phyloP scores from a whole-genome alignment of 1,284 basidiomycete species.

The Filobasidium uniguttulatum region DNA sequence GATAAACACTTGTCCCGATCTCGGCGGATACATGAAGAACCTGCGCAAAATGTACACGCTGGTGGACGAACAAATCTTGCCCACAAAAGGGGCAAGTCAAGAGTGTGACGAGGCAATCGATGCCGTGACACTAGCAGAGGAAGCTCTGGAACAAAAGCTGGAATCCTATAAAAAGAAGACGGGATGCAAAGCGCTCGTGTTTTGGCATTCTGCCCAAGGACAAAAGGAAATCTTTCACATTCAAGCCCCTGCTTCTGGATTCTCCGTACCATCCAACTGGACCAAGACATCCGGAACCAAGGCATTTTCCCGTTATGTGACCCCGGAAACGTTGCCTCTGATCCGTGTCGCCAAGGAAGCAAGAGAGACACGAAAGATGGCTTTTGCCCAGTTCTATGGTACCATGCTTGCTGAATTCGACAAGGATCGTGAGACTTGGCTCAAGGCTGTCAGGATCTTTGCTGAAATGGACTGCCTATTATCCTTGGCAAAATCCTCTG shows the following conservation, averaged over 20 bases:
- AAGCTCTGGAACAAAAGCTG: conserved; percentile 52
- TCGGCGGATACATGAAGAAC: conserved; percentile 48
- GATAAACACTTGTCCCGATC: conserved; percentile 65
- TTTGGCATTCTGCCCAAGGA: conserved; percentile 72
- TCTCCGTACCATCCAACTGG: conserved; percentile 66
- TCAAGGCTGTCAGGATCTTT: conserved; percentile 57
- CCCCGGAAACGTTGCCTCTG: conserved; percentile 54
- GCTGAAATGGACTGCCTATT: conserved; percentile 88
- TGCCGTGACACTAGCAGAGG: conserved; percentile 56
- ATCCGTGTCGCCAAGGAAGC: conserved; percentile 80
- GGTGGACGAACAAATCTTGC: conserved; percentile 57
- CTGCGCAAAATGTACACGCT: conserved; percentile 58
- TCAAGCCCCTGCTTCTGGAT: conserved; percentile 48
- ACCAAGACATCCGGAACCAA: conserved; percentile 68
- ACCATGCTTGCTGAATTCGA: conserved; percentile 77
- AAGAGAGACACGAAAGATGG: conserved; percentile 64
- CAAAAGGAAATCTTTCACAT: conserved; percentile 84
- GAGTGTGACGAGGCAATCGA: conserved; percentile 61
- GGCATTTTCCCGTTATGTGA: conserved; percentile 60
- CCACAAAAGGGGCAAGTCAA: conserved; percentile 65
- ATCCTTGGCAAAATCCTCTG: conserved; percentile 78
- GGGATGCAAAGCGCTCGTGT: conserved; percentile 47
- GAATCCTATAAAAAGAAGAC: conserved; percentile 48
- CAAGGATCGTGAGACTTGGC: conserved; percentile 62
- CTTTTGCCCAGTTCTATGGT: conserved; percentile 66